Evolutionary conservation across 345 rosid species (phyloP).

Genomic region (Citrus sp.): DNA sequence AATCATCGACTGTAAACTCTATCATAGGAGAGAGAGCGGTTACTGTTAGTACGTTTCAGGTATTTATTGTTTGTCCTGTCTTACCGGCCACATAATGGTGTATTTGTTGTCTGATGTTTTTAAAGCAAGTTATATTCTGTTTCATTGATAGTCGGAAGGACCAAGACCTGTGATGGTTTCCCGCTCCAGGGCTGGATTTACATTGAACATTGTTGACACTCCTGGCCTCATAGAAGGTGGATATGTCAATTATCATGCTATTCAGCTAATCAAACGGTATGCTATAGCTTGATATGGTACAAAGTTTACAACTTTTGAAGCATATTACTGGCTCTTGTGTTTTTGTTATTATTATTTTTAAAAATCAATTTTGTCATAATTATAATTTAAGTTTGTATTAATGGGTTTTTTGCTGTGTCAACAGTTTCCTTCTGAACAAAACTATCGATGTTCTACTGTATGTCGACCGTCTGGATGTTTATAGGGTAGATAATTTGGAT

Average conservation of each 20-base stretch:
- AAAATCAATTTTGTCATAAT: not conserved
- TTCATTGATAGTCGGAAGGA: slow-evolving; percentile 48
- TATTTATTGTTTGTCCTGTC: slow-evolving; percentile 10
- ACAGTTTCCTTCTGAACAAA: slow-evolving; percentile 72
- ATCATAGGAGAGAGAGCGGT: slow-evolving; percentile 70
- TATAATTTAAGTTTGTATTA: not conserved
- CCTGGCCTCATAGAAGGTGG: slow-evolving; percentile 91
- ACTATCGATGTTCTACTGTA: slow-evolving; percentile 69
- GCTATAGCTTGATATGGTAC: not conserved
- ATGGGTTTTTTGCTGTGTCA: not conserved
- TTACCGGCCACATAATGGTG: not conserved
- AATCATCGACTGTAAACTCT: slow-evolving; percentile 84
- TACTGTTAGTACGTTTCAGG: slow-evolving; percentile 78
- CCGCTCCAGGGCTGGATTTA: slow-evolving; percentile 69
- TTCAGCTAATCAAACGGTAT: slow-evolving; percentile 72
- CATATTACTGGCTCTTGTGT: not conserved
- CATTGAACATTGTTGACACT: slow-evolving; percentile 71
- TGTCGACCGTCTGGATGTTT: slow-evolving; percentile 80
- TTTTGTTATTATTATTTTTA: no score
- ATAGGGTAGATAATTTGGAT: slow-evolving; percentile 81
- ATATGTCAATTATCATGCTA: slow-evolving; percentile 70
- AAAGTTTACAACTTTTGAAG: not conserved
- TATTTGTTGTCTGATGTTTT: not conserved
- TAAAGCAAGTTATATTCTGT: not conserved
- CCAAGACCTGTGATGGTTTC: slow-evolving; percentile 76